phyloP scores from a whole-genome alignment of 257 asterid species.

The Forsythia suspensa region DNA sequence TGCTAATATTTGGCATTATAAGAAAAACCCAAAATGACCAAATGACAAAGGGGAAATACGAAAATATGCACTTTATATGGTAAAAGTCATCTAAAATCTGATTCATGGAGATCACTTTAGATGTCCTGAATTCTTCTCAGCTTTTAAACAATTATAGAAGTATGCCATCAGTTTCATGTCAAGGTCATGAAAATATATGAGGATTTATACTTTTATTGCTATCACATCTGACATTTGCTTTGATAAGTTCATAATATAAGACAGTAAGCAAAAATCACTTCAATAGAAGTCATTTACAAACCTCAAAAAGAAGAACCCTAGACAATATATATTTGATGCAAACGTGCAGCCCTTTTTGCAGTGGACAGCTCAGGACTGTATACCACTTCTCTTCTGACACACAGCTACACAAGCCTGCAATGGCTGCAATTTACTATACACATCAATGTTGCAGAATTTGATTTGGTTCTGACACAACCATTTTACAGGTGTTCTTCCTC shows the following conservation, averaged over 20 bases:
- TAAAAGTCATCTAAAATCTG: background rate
- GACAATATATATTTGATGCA: conserved; percentile 76
- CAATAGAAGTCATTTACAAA: conserved; percentile 42
- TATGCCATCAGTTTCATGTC: background rate
- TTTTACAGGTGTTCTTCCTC: conserved; percentile 29
- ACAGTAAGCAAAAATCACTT: conserved; percentile 18
- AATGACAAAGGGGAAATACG: background rate
- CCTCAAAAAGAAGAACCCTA: conserved; percentile 96
- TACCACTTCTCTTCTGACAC: conserved; percentile 77
- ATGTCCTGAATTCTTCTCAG: conserved; percentile 5
- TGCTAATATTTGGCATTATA: background rate
- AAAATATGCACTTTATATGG: background rate
- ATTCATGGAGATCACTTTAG: background rate
- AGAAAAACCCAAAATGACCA: background rate
- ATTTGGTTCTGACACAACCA: conserved; percentile 32
- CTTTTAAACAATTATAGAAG: background rate
- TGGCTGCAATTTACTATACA: conserved; percentile 36
- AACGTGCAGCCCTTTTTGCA: conserved; percentile 51
- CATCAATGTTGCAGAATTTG: conserved; percentile 28
- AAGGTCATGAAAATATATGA: conserved; percentile 4
- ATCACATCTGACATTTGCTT: conserved; percentile 14
- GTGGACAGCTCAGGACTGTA: conserved; percentile 67
- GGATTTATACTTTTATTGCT: conserved; percentile 11
- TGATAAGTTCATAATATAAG: conserved; percentile 5
- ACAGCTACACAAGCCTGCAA: conserved; percentile 35